Evolutionary conservation across 192 early-diverging fungal species (phyloP).

Genomic region (Backusella circina): DNA sequence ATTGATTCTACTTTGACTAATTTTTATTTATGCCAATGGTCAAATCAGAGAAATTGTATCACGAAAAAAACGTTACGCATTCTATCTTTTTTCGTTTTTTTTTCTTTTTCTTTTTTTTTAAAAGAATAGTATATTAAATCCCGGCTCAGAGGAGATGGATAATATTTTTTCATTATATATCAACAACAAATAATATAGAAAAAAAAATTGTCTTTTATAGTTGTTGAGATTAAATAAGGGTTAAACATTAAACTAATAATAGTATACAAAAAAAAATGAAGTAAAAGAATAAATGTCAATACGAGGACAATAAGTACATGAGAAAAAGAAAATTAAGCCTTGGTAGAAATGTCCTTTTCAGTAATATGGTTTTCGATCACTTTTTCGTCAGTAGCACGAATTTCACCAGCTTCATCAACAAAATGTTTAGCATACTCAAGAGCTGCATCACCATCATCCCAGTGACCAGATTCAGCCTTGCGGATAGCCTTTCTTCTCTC

Average conservation of each 20-base stretch:
- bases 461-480: constrained; percentile 8
- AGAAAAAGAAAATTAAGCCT: background rate
- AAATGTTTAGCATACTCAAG: constrained; percentile 16
- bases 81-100: background rate
- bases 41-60: background rate
- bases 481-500: constrained; percentile 14
- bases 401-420: constrained; percentile 15
- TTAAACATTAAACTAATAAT: background rate
- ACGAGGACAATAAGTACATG: background rate
- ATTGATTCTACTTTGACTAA: background rate
- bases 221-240: background rate
- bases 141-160: background rate
- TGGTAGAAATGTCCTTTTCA: background rate
- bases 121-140: background rate
- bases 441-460: constrained; percentile 20
- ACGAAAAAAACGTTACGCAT: background rate
- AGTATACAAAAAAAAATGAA: background rate
- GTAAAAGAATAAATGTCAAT: background rate
- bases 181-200: background rate
- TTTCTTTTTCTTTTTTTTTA: background rate
- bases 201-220: background rate
- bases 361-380: background rate
- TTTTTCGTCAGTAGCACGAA: background rate
- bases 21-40: background rate
- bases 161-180: background rate